These are phyloP conservation scores for Brettanomyces bruxellensis DNA, from an alignment of 805 yeast genomes.

Conservation along the genomic window DNA sequence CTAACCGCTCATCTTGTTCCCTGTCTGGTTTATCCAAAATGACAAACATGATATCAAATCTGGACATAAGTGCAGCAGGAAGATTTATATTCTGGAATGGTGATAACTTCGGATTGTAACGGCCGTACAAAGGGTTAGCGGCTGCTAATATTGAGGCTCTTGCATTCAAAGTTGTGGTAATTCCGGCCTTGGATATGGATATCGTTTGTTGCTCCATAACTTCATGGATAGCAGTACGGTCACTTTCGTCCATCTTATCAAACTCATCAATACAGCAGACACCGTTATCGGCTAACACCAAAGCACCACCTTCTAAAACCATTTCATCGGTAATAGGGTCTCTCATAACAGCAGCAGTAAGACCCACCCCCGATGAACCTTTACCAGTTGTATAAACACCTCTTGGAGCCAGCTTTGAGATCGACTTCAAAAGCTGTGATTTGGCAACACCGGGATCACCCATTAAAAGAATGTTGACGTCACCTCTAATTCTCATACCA, in stretches of 20 bases:
- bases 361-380: constrained; percentile 98
- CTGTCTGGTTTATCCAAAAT: constrained; percentile 76
- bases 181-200: constrained; percentile 95
- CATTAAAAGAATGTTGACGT: constrained; percentile 90
- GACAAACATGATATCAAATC: constrained; percentile 86
- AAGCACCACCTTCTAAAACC: constrained; percentile 97
- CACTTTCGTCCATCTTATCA: constrained; percentile 96
- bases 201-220: constrained; percentile 99
- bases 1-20: constrained; percentile 77
- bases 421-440: constrained; percentile 87
- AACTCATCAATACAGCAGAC: constrained; percentile 98
- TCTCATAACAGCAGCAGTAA: constrained; percentile 97
- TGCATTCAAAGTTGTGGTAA: constrained; percentile 91
- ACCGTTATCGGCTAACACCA: constrained; percentile 95
- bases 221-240: constrained; percentile 96
- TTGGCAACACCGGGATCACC: constrained; percentile 99
- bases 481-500: constrained; percentile 97
- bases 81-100: constrained; percentile 93
- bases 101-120: constrained; percentile 82
- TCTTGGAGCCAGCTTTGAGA: constrained; percentile 88
- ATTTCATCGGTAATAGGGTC: constrained; percentile 99
- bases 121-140: constrained; percentile 95
- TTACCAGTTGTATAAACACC: constrained; percentile 97
- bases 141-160: constrained; percentile 94
- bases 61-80: constrained; percentile 92